Conservation (phyloP, 2,329 filamentous ascomycete genomes). For the Colletotrichum euphorbiae region DNA sequence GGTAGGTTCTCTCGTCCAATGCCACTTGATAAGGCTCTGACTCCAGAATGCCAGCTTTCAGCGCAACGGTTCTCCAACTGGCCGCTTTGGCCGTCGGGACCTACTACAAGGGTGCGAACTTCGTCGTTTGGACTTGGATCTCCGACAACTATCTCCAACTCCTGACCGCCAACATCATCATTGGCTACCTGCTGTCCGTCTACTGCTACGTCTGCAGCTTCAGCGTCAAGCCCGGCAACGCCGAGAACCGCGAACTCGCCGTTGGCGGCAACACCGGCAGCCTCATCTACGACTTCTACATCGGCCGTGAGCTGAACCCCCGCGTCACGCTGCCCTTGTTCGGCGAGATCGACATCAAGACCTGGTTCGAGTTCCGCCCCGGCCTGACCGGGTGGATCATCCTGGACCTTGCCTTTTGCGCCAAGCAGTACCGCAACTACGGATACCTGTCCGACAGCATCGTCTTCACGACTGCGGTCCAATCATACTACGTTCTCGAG, state of each 20-base stretch:
- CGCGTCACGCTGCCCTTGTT: slow-evolving; percentile 72
- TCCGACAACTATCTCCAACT: slow-evolving; percentile 78
- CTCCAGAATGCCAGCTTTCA: background rate
- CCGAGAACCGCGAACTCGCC: slow-evolving; percentile 71
- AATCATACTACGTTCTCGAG: slow-evolving; percentile 76
- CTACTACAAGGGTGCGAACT: slow-evolving; percentile 71
- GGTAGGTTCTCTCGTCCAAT: slow-evolving; percentile 52
- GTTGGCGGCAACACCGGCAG: slow-evolving; percentile 75
- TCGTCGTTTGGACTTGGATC: slow-evolving; percentile 77
- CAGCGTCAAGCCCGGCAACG: slow-evolving; percentile 70
- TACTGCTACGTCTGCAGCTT: slow-evolving; percentile 76
- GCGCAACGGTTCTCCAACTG: slow-evolving; percentile 30
- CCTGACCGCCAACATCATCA: slow-evolving; percentile 73
- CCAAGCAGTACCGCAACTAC: slow-evolving; percentile 76
- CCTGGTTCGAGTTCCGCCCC: slow-evolving; percentile 76
- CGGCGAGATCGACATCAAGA: slow-evolving; percentile 77
- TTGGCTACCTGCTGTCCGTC: slow-evolving; percentile 68
- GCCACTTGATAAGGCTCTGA: background rate
- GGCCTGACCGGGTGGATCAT: slow-evolving; percentile 78
- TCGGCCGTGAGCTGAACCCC: slow-evolving; percentile 80
- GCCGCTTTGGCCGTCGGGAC: slow-evolving; percentile 63
- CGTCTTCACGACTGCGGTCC: slow-evolving; percentile 71
- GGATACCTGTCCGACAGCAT: slow-evolving; percentile 78
- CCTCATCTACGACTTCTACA: slow-evolving; percentile 80
- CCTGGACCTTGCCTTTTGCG: slow-evolving; percentile 75